phyloP scores from a whole-genome alignment of 768 basidiomycete species.

The Roridomyces roridus region DNA sequence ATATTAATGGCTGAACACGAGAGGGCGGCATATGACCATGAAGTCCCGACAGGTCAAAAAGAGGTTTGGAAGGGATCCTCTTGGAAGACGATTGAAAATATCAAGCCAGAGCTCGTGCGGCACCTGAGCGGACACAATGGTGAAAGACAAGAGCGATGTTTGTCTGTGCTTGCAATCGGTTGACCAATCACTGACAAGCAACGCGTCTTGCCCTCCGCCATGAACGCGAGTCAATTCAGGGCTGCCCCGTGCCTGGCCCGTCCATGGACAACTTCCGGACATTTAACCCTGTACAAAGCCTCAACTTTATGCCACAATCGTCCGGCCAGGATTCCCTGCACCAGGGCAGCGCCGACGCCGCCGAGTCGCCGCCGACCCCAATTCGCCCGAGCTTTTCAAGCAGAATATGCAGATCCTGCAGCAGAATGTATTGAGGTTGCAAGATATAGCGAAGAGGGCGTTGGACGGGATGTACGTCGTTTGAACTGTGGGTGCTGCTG shows the following conservation, averaged over 20 bases:
- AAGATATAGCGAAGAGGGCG: slow-evolving; percentile 53
- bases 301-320: slow-evolving; percentile 10
- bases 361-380: slow-evolving; percentile 63
- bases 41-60: too few species aligned
- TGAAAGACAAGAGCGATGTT: too few species aligned
- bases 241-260: slow-evolving; percentile 1
- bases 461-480: slow-evolving; percentile 64
- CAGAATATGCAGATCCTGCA: slow-evolving; percentile 57
- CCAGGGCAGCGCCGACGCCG: too few species aligned
- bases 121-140: too few species aligned
- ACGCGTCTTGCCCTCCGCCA: not conserved
- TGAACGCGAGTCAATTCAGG: slow-evolving; percentile 5
- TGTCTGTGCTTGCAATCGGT: too few species aligned
- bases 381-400: slow-evolving; percentile 67
- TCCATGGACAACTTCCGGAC: slow-evolving; percentile 6
- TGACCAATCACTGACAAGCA: not conserved
- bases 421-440: slow-evolving; percentile 55
- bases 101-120: too few species aligned
- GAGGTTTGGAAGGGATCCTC: too few species aligned
- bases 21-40: too few species aligned
- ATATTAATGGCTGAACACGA: too few species aligned
- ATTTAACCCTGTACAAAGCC: not conserved
- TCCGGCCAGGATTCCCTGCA: slow-evolving; percentile 27
- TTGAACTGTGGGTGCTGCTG: too few species aligned
- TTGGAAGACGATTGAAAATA: too few species aligned